phyloP scores from a whole-genome alignment of 2,329 filamentous ascomycete genomes.

The Fusarium tanahbumbuense region DNA sequence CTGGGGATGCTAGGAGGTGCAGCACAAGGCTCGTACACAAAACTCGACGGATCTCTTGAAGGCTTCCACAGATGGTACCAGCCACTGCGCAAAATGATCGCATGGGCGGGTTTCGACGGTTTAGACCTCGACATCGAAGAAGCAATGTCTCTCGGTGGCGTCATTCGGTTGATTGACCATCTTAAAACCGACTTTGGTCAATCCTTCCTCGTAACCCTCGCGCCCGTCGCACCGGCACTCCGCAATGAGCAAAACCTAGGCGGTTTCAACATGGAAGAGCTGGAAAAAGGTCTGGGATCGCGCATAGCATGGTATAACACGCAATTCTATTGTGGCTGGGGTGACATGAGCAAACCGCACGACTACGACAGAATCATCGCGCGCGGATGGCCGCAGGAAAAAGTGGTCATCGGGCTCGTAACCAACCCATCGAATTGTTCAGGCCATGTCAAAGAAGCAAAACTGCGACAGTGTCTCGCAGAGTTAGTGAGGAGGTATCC shows the following conservation, averaged over 20 bases:
- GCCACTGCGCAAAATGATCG: slow-evolving; percentile 73
- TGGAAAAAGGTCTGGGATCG: slow-evolving; percentile 71
- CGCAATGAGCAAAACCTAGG: slow-evolving; percentile 70
- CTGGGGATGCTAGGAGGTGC: slow-evolving; percentile 88
- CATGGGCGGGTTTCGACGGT: slow-evolving; percentile 70
- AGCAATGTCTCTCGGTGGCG: slow-evolving; percentile 71
- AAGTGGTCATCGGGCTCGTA: slow-evolving; percentile 80
- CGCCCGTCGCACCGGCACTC: slow-evolving; percentile 80
- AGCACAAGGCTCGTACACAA: slow-evolving; percentile 74
- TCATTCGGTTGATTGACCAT: slow-evolving; percentile 73
- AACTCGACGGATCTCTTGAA: slow-evolving; percentile 65
- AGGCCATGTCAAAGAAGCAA: slow-evolving; percentile 59
- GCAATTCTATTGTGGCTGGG: slow-evolving; percentile 92
- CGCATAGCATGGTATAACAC: slow-evolving; percentile 85
- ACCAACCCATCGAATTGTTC: slow-evolving; percentile 78
- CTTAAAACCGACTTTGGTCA: slow-evolving; percentile 75
- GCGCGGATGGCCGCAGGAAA: slow-evolving; percentile 75
- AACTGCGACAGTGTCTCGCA: slow-evolving; percentile 56
- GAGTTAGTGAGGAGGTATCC: slow-evolving; percentile 63
- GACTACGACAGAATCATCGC: slow-evolving; percentile 61
- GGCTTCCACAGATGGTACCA: slow-evolving; percentile 79
- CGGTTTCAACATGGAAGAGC: slow-evolving; percentile 79
- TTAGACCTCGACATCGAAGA: slow-evolving; percentile 84
- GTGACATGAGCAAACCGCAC: slow-evolving; percentile 58
- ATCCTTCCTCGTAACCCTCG: slow-evolving; percentile 79